Base-by-base conservation (phyloP, 371 early-diverging fungal genomes). In the Mucor sp. region DNA sequence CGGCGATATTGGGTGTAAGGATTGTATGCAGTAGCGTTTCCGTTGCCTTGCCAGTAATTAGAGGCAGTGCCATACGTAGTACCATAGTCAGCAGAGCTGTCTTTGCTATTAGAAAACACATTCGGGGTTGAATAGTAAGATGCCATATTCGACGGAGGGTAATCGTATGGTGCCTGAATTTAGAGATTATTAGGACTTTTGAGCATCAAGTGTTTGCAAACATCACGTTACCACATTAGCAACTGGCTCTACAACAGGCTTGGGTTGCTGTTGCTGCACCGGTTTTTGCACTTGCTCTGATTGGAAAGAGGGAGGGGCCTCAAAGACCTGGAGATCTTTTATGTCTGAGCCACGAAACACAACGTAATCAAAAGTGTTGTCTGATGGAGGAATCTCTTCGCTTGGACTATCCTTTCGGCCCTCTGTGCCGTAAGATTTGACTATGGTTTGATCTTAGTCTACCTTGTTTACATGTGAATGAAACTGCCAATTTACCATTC, bases 271-370 rank as follows among this genome's bases (percentile, higher is more conserved):
- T 6, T 28, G 50, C 15, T 63, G 55, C 6, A 27, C 17, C n/a
- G 53, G 63, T 25, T 56, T 39, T 17, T 32, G 25, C n/a, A 15
- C 4, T 30, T 53, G 53, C 19, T 12, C 33, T 4, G 56, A n/a
- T 9, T 60, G 60, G 37, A 35, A 60, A 17, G 66, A 66, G 17
- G 87, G 83, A 55, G 91, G 88, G 11, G 84, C 87, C 71, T 90
- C 89, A 66, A 90, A 90, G 39, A 97, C 96, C 65, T 94, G 91
- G 60, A 98, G 84, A 74, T 94, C 94, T 78, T 94, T 93, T 66
- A 98, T 93, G 67, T 98, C 98, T 35, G 92, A 88, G 25, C 95
- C 97, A 62, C 94, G 89, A 76, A 97, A 97, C 47, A 94, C 91
- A 68, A 96, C 94, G 78, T 86, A 93, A 65, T 93, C 94, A 80